Base-by-base conservation (phyloP, 306 rosid species). In the Pyrus betulifolia region DNA sequence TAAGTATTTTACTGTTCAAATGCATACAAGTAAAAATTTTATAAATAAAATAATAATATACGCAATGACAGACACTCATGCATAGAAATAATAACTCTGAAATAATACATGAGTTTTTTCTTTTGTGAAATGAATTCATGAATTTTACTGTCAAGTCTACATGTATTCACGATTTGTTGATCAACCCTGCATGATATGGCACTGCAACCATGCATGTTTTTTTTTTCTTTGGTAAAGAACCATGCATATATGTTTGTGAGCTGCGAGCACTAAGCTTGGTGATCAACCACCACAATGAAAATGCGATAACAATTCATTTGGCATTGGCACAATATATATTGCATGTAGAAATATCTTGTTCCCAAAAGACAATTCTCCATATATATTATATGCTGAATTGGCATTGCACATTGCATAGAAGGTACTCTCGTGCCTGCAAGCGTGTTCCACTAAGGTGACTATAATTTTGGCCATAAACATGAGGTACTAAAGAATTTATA, bases 391-490 rank as follows among this genome's bases (percentile, higher is more conserved):
- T 2, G 18, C 55, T 49, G 18, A 49, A 17, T 15, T 49, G 55
- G 55, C 55, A 49, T 49, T 49, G 55, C 55, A 49, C 55, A 5
- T 49, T 49, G 55, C 55, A 49, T 49, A 49, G 21, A 49, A 15
- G 21, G 55, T 18, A 15, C 55, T 6, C 21, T 49, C 21, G 55
- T 49, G 55, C 55, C 45, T 91, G 85, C 83, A 74, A 67, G 77
- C 91, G 90, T 89, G 90, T 85, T 84, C 91, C 96, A 89, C 90
- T 87, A 80, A 33, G 78, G 84, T 82, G 84, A 87, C 76, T 49
- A 49, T 74, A 55, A 69, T 46, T 28, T 49, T 31, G 40, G 8
- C 40, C 8, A 35, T 35, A 35, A 35, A 1, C 38, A 35, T 35
- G 8, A 0, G 38, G 8, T 35, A 35, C 8, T 2, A 6, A 38